Percentiles rank a stretch among this genome's conserved stretches.
phyloP scores from a whole-genome alignment of 352 stramenopile species.

The Elongisporangium prolatum region DNA sequence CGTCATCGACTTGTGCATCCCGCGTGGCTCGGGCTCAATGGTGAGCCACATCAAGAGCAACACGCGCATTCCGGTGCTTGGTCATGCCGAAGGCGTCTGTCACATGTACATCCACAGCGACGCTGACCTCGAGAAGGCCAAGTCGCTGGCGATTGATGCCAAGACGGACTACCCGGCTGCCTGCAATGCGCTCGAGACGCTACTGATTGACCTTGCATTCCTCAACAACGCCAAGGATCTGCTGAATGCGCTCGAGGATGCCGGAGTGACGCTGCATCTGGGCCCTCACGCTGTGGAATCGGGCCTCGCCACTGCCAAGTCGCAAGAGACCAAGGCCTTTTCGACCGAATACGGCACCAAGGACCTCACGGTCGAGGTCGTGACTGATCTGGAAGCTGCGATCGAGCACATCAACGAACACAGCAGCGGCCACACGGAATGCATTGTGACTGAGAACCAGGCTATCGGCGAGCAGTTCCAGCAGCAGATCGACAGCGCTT shows the following conservation, averaged over 20 bases:
- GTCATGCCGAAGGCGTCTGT: constrained; percentile 97
- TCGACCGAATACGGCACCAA: constrained; percentile 95
- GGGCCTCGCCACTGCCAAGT: constrained; percentile 58
- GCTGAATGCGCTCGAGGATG: constrained; percentile 78
- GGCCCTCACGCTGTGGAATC: constrained; percentile 83
- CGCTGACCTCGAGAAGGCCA: constrained; percentile 84
- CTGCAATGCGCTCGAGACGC: constrained; percentile 97
- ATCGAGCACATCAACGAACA: constrained; percentile 95
- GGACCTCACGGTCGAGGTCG: constrained; percentile 93
- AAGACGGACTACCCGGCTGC: constrained; percentile 98
- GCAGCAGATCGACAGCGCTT: constrained; percentile 92
- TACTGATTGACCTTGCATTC: constrained; percentile 92
- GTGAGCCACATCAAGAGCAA: constrained; percentile 97
- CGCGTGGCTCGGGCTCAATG: constrained; percentile 93
- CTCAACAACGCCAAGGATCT: constrained; percentile 73
- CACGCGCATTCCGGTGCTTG: constrained; percentile 97
- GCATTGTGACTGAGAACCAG: constrained; percentile 93
- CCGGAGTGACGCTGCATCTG: constrained; percentile 92
- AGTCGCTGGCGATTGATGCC: constrained; percentile 92
- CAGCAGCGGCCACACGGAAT: constrained; percentile 96
- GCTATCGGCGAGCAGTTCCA: constrained; percentile 68
- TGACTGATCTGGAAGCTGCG: constrained; percentile 84
- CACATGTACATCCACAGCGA: constrained; percentile 96
- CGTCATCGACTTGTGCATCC: constrained; percentile 98
- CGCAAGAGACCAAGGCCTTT: constrained; percentile 68